Evolutionary conservation across 805 yeast genomes (phyloP).

Genomic region (Jamesozyma spencerorum): DNA sequence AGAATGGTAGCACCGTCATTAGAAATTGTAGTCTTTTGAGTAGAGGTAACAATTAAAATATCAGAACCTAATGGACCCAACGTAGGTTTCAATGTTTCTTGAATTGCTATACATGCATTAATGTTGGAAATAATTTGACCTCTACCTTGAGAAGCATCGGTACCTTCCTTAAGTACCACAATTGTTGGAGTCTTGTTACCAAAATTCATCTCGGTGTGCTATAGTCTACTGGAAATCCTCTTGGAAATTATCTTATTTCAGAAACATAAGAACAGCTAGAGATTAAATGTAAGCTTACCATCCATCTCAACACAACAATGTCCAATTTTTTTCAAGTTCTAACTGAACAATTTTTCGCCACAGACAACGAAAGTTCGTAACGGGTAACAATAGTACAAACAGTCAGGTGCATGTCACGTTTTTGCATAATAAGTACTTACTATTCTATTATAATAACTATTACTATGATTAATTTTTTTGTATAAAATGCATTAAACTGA

Average conservation of each 20-base stretch:
- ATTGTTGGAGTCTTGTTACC: conserved; percentile 96
- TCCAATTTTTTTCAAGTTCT: not conserved
- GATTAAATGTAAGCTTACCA: too few species aligned
- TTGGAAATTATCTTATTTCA: not conserved
- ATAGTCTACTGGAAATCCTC: not conserved
- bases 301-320: too few species aligned
- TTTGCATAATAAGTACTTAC: too few species aligned
- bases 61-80: conserved; percentile 97
- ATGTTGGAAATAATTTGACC: conserved; percentile 94
- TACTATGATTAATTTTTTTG: too few species aligned
- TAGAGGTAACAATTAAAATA: conserved; percentile 73
- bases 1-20: conserved; percentile 97
- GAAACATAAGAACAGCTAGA: not conserved
- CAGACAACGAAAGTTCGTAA: not conserved
- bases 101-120: conserved; percentile 94
- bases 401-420: too few species aligned
- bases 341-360: not conserved
- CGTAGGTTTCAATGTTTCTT: conserved; percentile 89
- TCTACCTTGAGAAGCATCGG: conserved; percentile 92
- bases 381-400: too few species aligned
- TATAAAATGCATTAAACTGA: conserved; percentile 27
- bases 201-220: conserved; percentile 58
- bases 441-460: too few species aligned
- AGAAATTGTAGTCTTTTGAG: conserved; percentile 87
- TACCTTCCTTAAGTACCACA: conserved; percentile 95